A percentile compares a stretch with the other conserved stretches of the same genome.
Evolutionary conservation across 768 basidiomycete species (phyloP).

Genomic region (Hebeloma cylindrosporum): DNA sequence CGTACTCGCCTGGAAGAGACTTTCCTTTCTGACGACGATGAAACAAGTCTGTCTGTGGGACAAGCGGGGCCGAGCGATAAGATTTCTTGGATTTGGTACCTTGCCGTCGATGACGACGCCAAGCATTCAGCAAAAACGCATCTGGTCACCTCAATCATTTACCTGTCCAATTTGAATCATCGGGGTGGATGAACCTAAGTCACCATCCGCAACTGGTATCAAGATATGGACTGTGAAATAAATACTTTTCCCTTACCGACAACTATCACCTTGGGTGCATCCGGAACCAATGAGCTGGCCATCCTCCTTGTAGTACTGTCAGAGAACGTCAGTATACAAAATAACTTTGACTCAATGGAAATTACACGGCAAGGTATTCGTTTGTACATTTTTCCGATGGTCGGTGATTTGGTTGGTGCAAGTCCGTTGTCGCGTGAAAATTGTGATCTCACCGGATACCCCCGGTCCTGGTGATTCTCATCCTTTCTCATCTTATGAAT

Average conservation of each 20-base stretch:
- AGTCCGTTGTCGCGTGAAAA: too few relatives aligned
- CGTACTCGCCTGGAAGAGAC: not conserved
- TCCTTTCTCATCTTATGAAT: too few relatives aligned
- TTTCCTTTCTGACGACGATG: slow-evolving; percentile 22
- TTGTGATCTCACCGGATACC: too few relatives aligned
- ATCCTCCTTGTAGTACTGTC: slow-evolving; percentile 47
- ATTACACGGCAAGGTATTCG: slow-evolving; percentile 47
- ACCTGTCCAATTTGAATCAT: slow-evolving; percentile 43
- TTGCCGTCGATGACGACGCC: not conserved
- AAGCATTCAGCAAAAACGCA: not conserved
- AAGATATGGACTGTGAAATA: not conserved
- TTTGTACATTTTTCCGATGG: slow-evolving; percentile 38
- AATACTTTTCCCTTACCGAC: slow-evolving; percentile 40
- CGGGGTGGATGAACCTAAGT: slow-evolving; percentile 48
- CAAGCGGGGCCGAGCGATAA: slow-evolving; percentile 36
- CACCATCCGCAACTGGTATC: not conserved
- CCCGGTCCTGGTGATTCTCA: too few relatives aligned
- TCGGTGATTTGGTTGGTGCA: too few relatives aligned
- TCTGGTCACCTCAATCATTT: not conserved
- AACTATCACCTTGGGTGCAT: slow-evolving; percentile 48
- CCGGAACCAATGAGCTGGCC: slow-evolving; percentile 42
- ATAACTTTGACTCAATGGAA: not conserved
- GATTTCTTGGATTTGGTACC: not conserved
- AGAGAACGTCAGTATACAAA: not conserved
- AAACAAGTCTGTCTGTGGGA: slow-evolving; percentile 46